Conservation (phyloP, 2,329 filamentous ascomycete species). For the Botrytis cinerea region DNA sequence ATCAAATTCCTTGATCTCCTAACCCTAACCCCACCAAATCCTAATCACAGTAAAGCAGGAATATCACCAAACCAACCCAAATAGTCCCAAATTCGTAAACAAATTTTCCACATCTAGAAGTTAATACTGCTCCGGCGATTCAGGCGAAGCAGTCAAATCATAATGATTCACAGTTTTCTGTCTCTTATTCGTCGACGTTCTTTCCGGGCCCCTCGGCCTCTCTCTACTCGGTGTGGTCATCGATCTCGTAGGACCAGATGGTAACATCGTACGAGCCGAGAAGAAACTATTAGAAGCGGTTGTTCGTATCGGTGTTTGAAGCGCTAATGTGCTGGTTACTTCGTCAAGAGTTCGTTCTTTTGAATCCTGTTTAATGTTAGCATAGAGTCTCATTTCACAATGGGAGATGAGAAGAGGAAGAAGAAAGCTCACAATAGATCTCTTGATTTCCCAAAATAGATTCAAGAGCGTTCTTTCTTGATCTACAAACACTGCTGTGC, state of each 20-base stretch:
- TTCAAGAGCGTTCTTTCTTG: background rate
- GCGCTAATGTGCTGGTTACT: background rate
- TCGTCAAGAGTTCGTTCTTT: background rate
- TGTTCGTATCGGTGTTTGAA: background rate
- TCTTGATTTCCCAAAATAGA: slow-evolving; percentile 17
- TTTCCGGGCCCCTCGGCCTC: too few species aligned
- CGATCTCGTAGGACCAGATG: background rate
- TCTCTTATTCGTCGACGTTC: background rate
- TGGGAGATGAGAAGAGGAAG: background rate
- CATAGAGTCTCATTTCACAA: background rate
- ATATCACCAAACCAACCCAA: background rate
- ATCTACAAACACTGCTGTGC: background rate
- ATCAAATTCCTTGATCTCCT: background rate
- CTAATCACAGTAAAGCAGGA: background rate
- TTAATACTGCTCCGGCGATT: background rate
- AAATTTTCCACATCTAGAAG: background rate
- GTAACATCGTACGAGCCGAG: background rate
- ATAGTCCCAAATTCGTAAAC: background rate
- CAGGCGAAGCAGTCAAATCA: background rate
- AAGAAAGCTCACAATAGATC: background rate
- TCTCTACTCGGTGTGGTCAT: background rate
- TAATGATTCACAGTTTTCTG: background rate
- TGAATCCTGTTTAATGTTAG: background rate
- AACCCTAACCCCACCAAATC: background rate
- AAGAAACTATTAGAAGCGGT: too few species aligned